phyloP scores from a whole-genome alignment of 2,329 filamentous ascomycete genomes.

The Cladophialophora exuberans region DNA sequence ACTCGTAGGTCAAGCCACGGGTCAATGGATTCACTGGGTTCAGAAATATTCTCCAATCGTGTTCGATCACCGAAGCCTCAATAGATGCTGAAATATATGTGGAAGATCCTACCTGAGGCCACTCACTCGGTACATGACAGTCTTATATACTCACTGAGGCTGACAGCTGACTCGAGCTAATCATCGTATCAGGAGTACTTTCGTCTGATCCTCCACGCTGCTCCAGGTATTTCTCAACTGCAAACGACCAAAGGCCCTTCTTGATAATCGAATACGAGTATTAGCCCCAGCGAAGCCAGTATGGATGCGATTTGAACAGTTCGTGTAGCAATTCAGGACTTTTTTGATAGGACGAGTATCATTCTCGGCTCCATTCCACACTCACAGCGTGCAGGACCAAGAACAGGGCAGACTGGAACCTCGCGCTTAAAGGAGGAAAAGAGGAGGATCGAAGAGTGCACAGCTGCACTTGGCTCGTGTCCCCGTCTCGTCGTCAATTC shows the following conservation, averaged over 20 bases:
- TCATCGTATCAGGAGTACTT: not conserved
- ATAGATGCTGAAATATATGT: not conserved
- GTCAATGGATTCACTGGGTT: too few species aligned
- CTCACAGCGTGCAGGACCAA: not conserved
- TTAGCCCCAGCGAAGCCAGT: too few species aligned
- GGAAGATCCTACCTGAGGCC: not conserved
- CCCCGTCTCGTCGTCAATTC: not conserved
- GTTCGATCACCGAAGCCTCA: too few species aligned
- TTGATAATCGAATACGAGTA: too few species aligned
- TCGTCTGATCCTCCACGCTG: not conserved
- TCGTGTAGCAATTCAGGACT: not conserved
- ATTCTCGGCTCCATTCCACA: not conserved
- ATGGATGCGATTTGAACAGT: too few species aligned
- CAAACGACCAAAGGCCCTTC: too few species aligned
- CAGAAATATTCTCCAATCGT: too few species aligned
- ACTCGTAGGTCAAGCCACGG: not conserved
- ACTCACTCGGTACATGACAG: not conserved
- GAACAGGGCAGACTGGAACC: not conserved
- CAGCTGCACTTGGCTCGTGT: not conserved
- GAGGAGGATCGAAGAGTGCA: not conserved
- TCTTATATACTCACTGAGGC: not conserved
- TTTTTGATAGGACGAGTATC: not conserved
- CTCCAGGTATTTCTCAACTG: not conserved
- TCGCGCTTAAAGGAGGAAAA: not conserved
- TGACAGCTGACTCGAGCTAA: not conserved